Conservation (phyloP, 1,284 basidiomycete species). For the Apiotrichum siamense region DNA sequence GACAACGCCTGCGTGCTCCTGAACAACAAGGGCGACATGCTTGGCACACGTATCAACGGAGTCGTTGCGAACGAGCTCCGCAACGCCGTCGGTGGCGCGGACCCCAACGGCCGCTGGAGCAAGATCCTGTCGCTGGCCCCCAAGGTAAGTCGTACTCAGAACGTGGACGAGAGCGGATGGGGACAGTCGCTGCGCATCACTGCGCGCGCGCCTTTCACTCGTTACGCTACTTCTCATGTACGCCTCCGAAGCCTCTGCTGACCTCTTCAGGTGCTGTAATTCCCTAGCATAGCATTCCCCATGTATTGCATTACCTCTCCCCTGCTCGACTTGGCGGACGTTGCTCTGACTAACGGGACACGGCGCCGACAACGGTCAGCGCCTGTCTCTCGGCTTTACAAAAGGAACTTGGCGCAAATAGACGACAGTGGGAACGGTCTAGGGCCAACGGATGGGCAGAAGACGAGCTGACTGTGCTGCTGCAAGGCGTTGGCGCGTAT, state of each 20-base stretch:
- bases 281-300: background rate
- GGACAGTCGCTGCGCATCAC: too few species aligned
- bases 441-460: too few species aligned
- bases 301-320: constrained; percentile 12
- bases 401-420: too few species aligned
- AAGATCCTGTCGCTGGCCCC: constrained; percentile 90
- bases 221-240: too few species aligned
- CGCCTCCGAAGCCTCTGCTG: background rate
- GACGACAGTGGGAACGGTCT: too few species aligned
- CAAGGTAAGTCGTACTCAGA: constrained; percentile 57
- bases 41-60: constrained; percentile 90
- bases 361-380: too few species aligned
- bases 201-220: background rate
- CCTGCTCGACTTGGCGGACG: background rate
- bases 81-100: constrained; percentile 35
- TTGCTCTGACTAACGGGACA: too few species aligned
- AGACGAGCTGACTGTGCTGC: too few species aligned
- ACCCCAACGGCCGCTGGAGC: constrained; percentile 70
- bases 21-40: constrained; percentile 95
- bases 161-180: too few species aligned
- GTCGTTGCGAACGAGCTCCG: constrained; percentile 86
- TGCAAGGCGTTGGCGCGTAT: too few species aligned
- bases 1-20: constrained; percentile 95
- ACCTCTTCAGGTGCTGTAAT: constrained; percentile 4
- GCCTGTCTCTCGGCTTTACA: too few species aligned